Conservation (phyloP, 345 rosid species). For the Rhizophora apiculata region DNA sequence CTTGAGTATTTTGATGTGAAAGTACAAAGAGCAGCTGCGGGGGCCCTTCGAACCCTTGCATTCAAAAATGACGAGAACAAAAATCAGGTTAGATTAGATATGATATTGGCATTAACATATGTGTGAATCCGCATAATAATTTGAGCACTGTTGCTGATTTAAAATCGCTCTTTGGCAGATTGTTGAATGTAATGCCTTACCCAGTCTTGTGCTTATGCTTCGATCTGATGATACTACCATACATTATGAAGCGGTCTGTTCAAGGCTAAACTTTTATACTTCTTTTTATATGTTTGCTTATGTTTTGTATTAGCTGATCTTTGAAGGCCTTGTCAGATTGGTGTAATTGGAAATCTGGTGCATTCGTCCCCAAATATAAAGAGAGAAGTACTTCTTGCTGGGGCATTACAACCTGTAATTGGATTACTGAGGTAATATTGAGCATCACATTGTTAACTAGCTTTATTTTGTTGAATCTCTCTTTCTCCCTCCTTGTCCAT, state of each 20-base stretch:
- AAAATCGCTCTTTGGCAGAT: conserved; percentile 46
- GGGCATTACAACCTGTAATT: conserved; percentile 83
- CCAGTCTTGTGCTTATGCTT: conserved; percentile 66
- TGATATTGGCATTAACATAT: neutral
- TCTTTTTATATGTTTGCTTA: conserved; percentile 10
- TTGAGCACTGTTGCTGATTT: conserved; percentile 11
- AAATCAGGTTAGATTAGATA: conserved; percentile 45
- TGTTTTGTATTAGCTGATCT: conserved; percentile 21
- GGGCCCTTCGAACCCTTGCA: conserved; percentile 66
- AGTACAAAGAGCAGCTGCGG: conserved; percentile 86
- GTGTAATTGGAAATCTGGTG: conserved; percentile 70
- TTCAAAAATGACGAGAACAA: conserved; percentile 73
- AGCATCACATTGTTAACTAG: neutral
- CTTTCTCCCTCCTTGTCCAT: neutral
- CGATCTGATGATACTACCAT: conserved; percentile 53
- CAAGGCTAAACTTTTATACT: conserved; percentile 5
- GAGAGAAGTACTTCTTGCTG: conserved; percentile 65
- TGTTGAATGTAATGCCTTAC: conserved; percentile 59
- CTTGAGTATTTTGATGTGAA: conserved; percentile 47
- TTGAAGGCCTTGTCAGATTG: conserved; percentile 43
- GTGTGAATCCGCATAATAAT: neutral
- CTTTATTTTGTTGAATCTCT: conserved; percentile 8
- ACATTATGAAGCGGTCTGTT: conserved; percentile 70
- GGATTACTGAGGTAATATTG: conserved; percentile 54
- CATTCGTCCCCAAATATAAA: conserved; percentile 74